These are phyloP conservation scores for Solanum okadae DNA, from an alignment of 257 asterid genomes.

Conservation along the genomic window DNA sequence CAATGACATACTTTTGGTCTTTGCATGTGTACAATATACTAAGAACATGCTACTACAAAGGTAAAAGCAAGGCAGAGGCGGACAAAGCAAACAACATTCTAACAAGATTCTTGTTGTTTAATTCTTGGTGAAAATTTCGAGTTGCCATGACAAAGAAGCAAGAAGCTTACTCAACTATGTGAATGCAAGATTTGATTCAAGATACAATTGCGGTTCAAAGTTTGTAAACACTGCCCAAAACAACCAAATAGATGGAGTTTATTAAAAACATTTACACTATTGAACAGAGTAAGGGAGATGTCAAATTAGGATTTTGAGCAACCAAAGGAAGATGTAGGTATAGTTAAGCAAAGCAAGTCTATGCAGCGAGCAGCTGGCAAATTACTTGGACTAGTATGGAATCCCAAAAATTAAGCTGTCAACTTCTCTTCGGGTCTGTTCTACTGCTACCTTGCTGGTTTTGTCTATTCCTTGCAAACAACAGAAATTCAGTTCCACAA, in stretches of 20 bases:
- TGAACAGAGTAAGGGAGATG: background rate
- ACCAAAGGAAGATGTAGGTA: background rate
- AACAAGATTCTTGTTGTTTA: too few relatives aligned
- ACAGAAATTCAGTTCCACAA: background rate
- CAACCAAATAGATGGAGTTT: background rate
- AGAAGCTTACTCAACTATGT: background rate
- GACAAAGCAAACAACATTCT: too few relatives aligned
- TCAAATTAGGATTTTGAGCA: background rate
- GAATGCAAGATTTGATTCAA: background rate
- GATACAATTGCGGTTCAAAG: background rate
- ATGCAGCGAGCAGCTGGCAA: background rate
- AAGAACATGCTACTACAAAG: too few relatives aligned
- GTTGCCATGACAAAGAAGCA: too few relatives aligned
- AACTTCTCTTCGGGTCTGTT: constrained; percentile 10
- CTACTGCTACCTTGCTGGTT: constrained; percentile 4
- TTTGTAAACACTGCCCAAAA: background rate
- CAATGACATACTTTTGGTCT: too few relatives aligned
- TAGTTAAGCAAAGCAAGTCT: background rate
- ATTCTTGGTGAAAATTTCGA: too few relatives aligned
- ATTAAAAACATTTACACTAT: background rate
- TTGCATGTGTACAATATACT: too few relatives aligned
- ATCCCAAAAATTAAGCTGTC: background rate
- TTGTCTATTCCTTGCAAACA: constrained; percentile 29
- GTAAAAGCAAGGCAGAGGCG: too few relatives aligned
- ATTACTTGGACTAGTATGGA: background rate